A percentile compares a stretch with the other conserved stretches of the same genome.
These are phyloP conservation scores for Ophiostoma himal-ulmi DNA, from an alignment of 2,329 filamentous ascomycete genomes.

Conservation along the genomic window DNA sequence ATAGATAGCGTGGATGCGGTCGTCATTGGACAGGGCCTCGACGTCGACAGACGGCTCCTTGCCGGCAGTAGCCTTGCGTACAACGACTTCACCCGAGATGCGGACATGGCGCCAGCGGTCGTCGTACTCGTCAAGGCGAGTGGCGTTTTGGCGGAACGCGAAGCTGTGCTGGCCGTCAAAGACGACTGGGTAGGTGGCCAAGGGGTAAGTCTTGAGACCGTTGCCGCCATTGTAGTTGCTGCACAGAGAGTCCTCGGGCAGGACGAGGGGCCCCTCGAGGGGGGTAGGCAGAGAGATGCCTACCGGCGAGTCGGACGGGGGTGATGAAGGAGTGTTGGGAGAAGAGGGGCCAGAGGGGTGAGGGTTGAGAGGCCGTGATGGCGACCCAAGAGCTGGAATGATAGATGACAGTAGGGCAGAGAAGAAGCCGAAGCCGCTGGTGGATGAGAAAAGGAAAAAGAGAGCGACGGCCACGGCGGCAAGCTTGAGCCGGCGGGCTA, in stretches of 20 bases:
- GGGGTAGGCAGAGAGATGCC: not conserved
- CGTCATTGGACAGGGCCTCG: conserved; percentile 43
- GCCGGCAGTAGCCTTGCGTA: conserved; percentile 33
- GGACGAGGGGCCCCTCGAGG: conserved; percentile 19
- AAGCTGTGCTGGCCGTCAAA: conserved; percentile 30
- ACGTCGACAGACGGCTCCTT: conserved; percentile 37
- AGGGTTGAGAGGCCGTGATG: not conserved
- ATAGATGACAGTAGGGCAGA: not conserved
- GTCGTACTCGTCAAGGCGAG: not conserved
- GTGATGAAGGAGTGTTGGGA: not conserved
- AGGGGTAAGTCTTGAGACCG: not conserved
- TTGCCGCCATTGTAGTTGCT: not conserved
- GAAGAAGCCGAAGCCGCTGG: not conserved
- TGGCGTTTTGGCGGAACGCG: conserved; percentile 15
- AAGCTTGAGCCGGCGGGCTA: not conserved
- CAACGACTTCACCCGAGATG: conserved; percentile 42
- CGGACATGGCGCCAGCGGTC: conserved; percentile 31
- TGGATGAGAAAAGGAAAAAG: not conserved
- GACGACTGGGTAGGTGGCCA: conserved; percentile 30
- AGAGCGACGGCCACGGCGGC: not conserved
- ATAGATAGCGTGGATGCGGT: conserved; percentile 33
- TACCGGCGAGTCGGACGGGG: not conserved
- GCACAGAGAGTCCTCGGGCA: conserved; percentile 13
- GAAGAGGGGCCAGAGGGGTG: not conserved
- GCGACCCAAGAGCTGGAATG: not conserved